Evolutionary conservation across 148 eudicot genomes (phyloP).

Genomic region (Rhododendron ovatum): DNA sequence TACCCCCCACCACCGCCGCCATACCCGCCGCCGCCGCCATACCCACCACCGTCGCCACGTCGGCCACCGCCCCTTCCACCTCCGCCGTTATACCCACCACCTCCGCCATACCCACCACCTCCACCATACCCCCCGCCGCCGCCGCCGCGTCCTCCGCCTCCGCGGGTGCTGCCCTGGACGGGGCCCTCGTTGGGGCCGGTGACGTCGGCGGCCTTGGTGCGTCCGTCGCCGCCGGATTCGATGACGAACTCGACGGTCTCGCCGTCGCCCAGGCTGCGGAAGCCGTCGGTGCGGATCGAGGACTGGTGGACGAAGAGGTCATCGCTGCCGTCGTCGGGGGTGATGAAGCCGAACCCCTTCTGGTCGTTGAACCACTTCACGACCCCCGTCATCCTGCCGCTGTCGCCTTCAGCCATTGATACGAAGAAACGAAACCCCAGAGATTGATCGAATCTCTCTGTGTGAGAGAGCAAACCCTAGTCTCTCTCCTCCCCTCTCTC

Average conservation of each 20-base stretch:
- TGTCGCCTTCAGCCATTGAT: slow-evolving; percentile 24
- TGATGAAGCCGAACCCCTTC: slow-evolving; percentile 57
- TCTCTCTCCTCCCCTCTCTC: background rate
- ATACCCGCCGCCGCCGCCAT: slow-evolving; percentile 39
- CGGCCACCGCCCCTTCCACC: slow-evolving; percentile 28
- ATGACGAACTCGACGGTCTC: slow-evolving; percentile 44
- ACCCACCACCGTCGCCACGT: slow-evolving; percentile 28
- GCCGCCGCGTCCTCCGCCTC: slow-evolving; percentile 38
- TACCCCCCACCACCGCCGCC: slow-evolving; percentile 45
- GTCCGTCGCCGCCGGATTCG: slow-evolving; percentile 43
- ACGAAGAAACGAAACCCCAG: background rate
- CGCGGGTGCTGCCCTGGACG: slow-evolving; percentile 40
- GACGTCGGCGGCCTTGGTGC: slow-evolving; percentile 42
- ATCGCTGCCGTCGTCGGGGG: slow-evolving; percentile 49
- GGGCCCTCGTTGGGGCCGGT: slow-evolving; percentile 36
- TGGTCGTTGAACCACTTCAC: slow-evolving; percentile 61
- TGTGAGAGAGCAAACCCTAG: slow-evolving; percentile 5
- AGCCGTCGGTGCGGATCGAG: slow-evolving; percentile 52
- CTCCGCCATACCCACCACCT: slow-evolving; percentile 7
- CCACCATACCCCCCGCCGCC: slow-evolving; percentile 14
- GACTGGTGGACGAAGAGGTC: slow-evolving; percentile 64
- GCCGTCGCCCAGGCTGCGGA: slow-evolving; percentile 47
- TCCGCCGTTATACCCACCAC: slow-evolving; percentile 11
- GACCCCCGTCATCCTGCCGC: slow-evolving; percentile 25
- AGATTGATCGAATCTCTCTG: background rate